phyloP scores from a whole-genome alignment of 1,139 yeast species.

The Zygoascus sp. region DNA sequence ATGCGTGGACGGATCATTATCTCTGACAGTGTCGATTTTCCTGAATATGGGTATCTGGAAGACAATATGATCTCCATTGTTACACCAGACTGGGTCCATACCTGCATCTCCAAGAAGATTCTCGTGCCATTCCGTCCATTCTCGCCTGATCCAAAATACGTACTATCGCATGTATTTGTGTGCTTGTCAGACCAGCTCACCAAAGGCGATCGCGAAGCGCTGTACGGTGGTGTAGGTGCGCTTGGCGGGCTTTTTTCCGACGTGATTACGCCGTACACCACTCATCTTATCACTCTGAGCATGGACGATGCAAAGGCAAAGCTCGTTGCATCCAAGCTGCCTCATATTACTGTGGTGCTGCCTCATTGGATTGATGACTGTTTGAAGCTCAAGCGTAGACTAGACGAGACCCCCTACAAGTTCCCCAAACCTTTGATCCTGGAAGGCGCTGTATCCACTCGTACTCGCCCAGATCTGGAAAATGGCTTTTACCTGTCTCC shows the following conservation, averaged over 20 bases:
- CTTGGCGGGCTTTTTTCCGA: constrained; percentile 73
- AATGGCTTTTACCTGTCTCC: constrained; percentile 7
- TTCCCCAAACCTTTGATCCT: constrained; percentile 32
- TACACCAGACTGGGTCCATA: constrained; percentile 58
- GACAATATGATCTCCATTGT: constrained; percentile 66
- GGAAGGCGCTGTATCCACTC: constrained; percentile 2
- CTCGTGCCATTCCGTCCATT: constrained; percentile 45
- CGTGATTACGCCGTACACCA: constrained; percentile 62
- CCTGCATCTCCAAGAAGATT: constrained; percentile 44
- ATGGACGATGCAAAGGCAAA: constrained; percentile 34
- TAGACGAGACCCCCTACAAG: constrained; percentile 53
- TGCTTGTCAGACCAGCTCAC: constrained; percentile 55
- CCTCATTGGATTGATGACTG: constrained; percentile 75
- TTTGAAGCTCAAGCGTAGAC: constrained; percentile 46
- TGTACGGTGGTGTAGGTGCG: constrained; percentile 62
- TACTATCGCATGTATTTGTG: constrained; percentile 58
- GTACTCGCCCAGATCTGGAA: not conserved
- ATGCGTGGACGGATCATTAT: constrained; percentile 47
- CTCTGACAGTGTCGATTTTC: constrained; percentile 50
- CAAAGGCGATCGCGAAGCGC: constrained; percentile 56
- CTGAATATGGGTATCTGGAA: constrained; percentile 49
- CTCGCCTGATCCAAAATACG: constrained; percentile 66
- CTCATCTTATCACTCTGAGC: constrained; percentile 54
- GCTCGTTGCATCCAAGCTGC: constrained; percentile 33
- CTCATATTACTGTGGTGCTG: constrained; percentile 56